Evolutionary conservation across 1,139 yeast species (phyloP).

Genomic region (Suzukiozyma palmioleophila): DNA sequence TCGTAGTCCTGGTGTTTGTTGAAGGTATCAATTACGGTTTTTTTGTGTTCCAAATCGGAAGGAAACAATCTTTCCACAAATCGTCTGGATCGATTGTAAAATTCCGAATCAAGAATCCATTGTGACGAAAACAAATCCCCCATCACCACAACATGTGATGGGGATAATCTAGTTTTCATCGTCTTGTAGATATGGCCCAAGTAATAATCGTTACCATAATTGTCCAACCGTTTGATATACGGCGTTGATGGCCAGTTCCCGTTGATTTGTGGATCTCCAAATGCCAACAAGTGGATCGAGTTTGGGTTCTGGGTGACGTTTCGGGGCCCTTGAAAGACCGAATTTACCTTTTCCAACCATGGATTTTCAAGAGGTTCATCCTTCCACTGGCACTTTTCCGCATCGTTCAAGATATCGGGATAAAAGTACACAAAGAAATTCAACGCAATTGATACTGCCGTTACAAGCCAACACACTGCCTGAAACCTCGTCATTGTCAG

Average conservation of each 20-base stretch:
- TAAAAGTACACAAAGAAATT: conserved; percentile 61
- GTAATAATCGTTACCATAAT: conserved; percentile 82
- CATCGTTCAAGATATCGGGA: conserved; percentile 53
- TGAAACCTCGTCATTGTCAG: not conserved
- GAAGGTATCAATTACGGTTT: conserved; percentile 44
- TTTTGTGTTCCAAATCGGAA: conserved; percentile 46
- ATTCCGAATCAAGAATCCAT: conserved; percentile 89
- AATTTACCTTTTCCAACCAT: conserved; percentile 13
- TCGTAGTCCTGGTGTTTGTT: conserved; percentile 46
- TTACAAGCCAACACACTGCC: conserved; percentile 3
- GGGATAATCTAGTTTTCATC: conserved; percentile 59
- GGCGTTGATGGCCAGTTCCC: conserved; percentile 75
- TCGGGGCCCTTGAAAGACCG: conserved; percentile 14
- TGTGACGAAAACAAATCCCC: conserved; percentile 95
- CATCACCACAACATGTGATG: conserved; percentile 81
- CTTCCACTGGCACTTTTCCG: conserved; percentile 57
- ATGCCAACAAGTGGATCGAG: conserved; percentile 66
- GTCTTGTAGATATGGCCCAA: conserved; percentile 74
- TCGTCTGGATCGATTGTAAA: conserved; percentile 69
- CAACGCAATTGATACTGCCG: conserved; percentile 9
- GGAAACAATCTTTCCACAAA: conserved; percentile 64
- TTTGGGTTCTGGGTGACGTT: conserved; percentile 17
- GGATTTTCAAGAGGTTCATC: conserved; percentile 8
- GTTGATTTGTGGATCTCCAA: conserved; percentile 96
- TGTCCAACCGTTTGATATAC: conserved; percentile 74